Base-by-base conservation (phyloP, 331 rosid genomes). In the Pyracantha coccinea region DNA sequence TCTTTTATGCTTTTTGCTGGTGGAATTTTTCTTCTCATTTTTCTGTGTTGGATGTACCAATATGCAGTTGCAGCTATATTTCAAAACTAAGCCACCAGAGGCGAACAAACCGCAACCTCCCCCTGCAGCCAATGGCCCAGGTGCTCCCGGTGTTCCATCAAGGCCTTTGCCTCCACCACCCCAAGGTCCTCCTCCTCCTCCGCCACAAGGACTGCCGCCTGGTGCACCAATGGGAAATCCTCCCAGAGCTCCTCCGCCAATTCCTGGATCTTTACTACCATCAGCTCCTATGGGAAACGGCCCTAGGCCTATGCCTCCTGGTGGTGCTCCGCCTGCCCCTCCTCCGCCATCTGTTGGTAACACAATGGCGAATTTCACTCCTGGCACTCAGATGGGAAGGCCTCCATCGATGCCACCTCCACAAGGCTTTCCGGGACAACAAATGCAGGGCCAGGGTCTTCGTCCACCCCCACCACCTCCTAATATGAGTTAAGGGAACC, bases 61-160 rank as follows among this genome's bases (percentile, higher is more conserved):
- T 85, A 2, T 83, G 84, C 92, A 95, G 99, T 82, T 95, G 86
- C 99, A 94, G 75, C 87, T 94, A 83, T 95, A 92, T 72, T 95
- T 95, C 78, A 95, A 95, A 84, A 21, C 83, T 29, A 95, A 95
- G 86, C 97, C 99, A 33, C 93, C 84, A 19, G 99, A 95, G 85
- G 78, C 87, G 7, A 92, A 76, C 85, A 92, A 92, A 79, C 96
- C 97, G 20, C 99, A 81, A 79, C 84, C 96, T 73, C 68, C 92
- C 21, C 86, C 87, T 16, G 84, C 84, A 35, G 82, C 88, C 77
- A 90, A 94, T 77, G 97, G 96, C 71, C 81, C 86, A 20, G 77
- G 77, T 21, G 92, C 92, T 38, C 92, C 99, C 5, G 96, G 96
- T 69, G 97, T 81, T 71, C 93, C 97, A 24, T 83, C 98, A 55